These are phyloP conservation scores for Amylocarpus encephaloides DNA, from an alignment of 2,329 filamentous ascomycete genomes.

Conservation along the genomic window DNA sequence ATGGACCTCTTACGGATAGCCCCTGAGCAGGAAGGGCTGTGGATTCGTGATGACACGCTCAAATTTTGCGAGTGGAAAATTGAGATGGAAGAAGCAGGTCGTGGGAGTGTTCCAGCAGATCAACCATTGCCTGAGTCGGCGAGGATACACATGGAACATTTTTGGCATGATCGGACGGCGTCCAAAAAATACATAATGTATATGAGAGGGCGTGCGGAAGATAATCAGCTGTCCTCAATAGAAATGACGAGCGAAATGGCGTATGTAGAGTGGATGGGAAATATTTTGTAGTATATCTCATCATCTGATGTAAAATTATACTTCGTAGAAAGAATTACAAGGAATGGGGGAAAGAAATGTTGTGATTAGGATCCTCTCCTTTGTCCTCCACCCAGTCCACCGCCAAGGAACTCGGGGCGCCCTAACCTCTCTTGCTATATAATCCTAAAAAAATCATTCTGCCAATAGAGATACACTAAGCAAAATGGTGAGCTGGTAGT, in stretches of 20 bases:
- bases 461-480: too few relatives aligned
- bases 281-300: background rate
- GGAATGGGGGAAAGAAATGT: background rate
- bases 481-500: too few relatives aligned
- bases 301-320: background rate
- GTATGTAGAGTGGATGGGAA: background rate
- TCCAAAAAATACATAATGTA: background rate
- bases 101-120: constrained; percentile 2
- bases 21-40: constrained; percentile 16
- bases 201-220: background rate
- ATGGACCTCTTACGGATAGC: constrained; percentile 9
- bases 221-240: background rate
- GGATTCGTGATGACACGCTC: constrained; percentile 23
- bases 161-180: background rate
- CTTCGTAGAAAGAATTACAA: background rate
- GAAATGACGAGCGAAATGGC: background rate
- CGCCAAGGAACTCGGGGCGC: too few relatives aligned
- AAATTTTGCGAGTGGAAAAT: constrained; percentile 34
- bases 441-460: too few relatives aligned
- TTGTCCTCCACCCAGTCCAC: too few relatives aligned
- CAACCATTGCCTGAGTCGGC: constrained; percentile 10
- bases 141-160: constrained; percentile 9
- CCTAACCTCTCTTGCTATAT: too few relatives aligned
- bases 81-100: constrained; percentile 31
- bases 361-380: background rate